A percentile compares a stretch with the other conserved stretches of the same genome.
phyloP scores from a whole-genome alignment of 2,329 filamentous ascomycete species.

The Trichoderma koningii region DNA sequence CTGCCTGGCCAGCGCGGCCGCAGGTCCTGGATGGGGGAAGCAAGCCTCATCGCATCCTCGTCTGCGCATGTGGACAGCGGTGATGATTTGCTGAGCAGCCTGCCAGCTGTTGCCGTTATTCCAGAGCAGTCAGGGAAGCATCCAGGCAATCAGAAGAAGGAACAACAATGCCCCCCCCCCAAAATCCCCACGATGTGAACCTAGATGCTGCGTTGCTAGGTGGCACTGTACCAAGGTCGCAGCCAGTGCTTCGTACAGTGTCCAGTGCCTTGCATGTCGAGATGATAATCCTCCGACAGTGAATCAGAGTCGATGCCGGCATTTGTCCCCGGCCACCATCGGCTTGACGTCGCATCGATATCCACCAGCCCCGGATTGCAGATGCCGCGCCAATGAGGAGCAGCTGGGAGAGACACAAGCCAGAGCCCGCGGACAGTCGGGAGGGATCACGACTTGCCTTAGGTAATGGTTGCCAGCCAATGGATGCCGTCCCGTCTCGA shows the following conservation, averaged over 20 bases:
- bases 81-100: too few relatives aligned
- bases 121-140: too few relatives aligned
- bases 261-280: background rate
- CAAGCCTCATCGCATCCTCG: too few relatives aligned
- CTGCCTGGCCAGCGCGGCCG: background rate
- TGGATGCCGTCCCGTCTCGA: background rate
- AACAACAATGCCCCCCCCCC: too few relatives aligned
- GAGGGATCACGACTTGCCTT: background rate
- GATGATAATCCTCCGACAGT: background rate
- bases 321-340: background rate
- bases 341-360: background rate
- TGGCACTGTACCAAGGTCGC: too few relatives aligned
- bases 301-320: constrained; percentile 1
- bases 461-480: background rate
- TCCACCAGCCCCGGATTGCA: constrained; percentile 7
- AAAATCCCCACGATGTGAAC: too few relatives aligned
- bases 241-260: too few relatives aligned
- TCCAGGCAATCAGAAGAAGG: too few relatives aligned
- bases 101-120: too few relatives aligned
- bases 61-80: too few relatives aligned
- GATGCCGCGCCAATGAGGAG: constrained; percentile 1
- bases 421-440: background rate
- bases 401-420: background rate
- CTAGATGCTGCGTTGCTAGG: too few relatives aligned
- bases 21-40: background rate